These are phyloP conservation scores for Talaromyces sp. DNA, from an alignment of 2,329 filamentous ascomycete species.

Conservation along the genomic window DNA sequence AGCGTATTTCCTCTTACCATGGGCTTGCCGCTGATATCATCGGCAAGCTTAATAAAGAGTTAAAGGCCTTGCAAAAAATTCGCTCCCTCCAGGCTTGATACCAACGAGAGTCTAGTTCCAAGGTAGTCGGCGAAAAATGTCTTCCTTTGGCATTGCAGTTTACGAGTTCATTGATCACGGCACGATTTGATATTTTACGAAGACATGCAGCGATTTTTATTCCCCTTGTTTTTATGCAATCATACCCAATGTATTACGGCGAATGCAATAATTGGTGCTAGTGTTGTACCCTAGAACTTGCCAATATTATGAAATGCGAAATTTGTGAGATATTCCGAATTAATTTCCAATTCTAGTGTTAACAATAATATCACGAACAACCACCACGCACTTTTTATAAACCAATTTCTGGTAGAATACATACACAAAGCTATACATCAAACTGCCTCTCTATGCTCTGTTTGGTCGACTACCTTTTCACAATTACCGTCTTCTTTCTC, in stretches of 20 bases:
- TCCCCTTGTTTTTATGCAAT: background rate
- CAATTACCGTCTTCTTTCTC: background rate
- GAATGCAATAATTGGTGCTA: background rate
- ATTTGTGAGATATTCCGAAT: no score
- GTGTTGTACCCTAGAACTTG: background rate
- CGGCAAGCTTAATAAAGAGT: slow-evolving; percentile 8
- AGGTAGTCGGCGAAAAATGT: background rate
- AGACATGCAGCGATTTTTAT: background rate
- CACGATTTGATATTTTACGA: background rate
- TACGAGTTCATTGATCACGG: background rate
- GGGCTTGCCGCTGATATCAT: background rate
- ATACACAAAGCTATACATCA: background rate
- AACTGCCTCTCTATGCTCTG: background rate
- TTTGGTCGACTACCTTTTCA: background rate
- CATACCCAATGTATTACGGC: background rate
- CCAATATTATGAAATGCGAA: background rate
- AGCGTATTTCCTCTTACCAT: slow-evolving; percentile 6
- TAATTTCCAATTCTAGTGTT: no score
- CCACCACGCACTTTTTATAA: background rate
- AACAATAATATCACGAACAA: no score
- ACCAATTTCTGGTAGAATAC: background rate
- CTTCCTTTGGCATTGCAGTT: background rate
- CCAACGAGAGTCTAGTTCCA: background rate
- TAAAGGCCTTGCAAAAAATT: slow-evolving; percentile 10
- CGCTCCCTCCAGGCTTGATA: slow-evolving; percentile 8